Evolutionary conservation across 805 yeast species (phyloP), one percentile per base, ranked within the genome.

Genomic region (Wickerhamiella qilinensis): DNA sequence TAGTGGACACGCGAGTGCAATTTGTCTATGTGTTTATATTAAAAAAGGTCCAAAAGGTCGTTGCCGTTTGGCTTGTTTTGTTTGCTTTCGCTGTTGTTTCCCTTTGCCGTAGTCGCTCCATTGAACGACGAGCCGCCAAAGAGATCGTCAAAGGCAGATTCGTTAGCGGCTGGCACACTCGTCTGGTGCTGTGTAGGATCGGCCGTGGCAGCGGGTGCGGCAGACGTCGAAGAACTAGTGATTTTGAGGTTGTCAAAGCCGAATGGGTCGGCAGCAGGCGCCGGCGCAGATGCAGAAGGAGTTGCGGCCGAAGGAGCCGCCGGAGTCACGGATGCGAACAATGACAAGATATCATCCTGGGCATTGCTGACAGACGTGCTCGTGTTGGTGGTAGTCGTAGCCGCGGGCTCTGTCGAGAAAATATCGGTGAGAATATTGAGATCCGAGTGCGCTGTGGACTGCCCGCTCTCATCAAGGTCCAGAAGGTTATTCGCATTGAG

Each of bases 381-480:
- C 9, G 46, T 45, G 11, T 45, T 29, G 25, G 25, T 11, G 6
- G 25, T 7, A 11, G 9, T 11, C 9, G 25, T 11, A 7, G 49
- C 46, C 1, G 46, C 44, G 12, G 52, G 32, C 20, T 36, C 28
- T 30, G 42, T 30, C 46, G 42, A 42, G 39, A 50, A 50, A 31
- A 50, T 49, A 16, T 50, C 54, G 20, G 47, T 39, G 8, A 50
- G 47, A 18, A 50, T 45, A 34, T 48, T 38, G 21, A 43, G 46
- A 18, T 40, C 48, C 14, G 42, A 20, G 30, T 31, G 38, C 6
- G 38, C 33, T 12, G 34, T 41, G 44, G 44, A 30, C 47, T 34
- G 30, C n/a, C 39, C 63, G 16, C 62, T 71, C 35, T 74, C 83
- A 43, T 75, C 83, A 46, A 88, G 75, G 55, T 88, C 94, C 37